Conservation (phyloP, 805 yeast genomes). For the Trichomonascus vanleenenianus region DNA sequence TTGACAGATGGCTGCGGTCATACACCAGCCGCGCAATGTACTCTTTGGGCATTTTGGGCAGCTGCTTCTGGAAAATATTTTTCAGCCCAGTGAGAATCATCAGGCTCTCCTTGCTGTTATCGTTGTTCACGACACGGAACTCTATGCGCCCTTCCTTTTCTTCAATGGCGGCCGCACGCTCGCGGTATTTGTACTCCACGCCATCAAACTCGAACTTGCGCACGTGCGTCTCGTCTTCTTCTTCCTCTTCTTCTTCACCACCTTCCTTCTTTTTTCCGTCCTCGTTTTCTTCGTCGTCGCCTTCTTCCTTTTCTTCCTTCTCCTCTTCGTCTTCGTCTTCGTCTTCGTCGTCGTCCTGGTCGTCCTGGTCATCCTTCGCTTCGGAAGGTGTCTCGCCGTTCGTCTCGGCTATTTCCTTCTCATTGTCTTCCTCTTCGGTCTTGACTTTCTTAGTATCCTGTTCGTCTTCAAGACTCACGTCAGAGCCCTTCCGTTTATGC, state of each 20-base stretch:
- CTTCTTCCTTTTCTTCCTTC: constrained; percentile 11
- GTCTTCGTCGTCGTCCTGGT: constrained; percentile 4
- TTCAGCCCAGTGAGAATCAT: constrained; percentile 92
- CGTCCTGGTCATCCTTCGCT: constrained; percentile 15
- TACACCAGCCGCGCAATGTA: constrained; percentile 91
- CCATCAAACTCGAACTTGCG: constrained; percentile 66
- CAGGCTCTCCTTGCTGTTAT: constrained; percentile 76
- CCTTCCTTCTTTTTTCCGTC: constrained; percentile 25
- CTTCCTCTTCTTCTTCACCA: constrained; percentile 22
- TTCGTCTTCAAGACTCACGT: constrained; percentile 15
- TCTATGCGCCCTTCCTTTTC: constrained; percentile 91
- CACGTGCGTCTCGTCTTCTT: constrained; percentile 26
- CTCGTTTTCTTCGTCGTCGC: constrained; percentile 9
- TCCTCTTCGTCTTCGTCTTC: constrained; percentile 6
- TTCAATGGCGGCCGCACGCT: constrained; percentile 88
- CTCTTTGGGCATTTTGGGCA: constrained; percentile 98
- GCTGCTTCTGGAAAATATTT: constrained; percentile 92
- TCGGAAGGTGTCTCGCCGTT: constrained; percentile 23
- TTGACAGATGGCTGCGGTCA: constrained; percentile 88
- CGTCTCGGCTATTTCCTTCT: constrained; percentile 18
- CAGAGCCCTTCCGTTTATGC: background rate
- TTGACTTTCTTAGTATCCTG: constrained; percentile 23
- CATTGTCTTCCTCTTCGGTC: constrained; percentile 24
- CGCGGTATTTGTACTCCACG: constrained; percentile 71
- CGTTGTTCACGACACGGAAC: constrained; percentile 94